These are phyloP conservation scores for Phyllosticta ampelicida DNA, from an alignment of 2,329 filamentous ascomycete species.

Conservation along the genomic window DNA sequence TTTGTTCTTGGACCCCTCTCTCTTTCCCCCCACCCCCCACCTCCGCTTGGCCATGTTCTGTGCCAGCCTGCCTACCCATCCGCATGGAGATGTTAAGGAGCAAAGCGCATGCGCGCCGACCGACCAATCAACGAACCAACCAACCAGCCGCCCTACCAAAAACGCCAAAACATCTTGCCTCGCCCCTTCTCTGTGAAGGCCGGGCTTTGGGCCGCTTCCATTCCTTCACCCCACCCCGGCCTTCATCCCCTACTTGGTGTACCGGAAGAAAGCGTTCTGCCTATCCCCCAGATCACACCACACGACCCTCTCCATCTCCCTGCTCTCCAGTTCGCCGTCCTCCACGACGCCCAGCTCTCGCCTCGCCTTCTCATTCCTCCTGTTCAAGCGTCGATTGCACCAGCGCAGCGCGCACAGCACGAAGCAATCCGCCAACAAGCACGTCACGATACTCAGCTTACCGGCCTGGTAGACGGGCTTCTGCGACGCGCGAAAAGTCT, in stretches of 20 bases:
- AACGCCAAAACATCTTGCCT: too few relatives aligned
- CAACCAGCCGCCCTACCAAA: too few relatives aligned
- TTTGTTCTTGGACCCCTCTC: too few relatives aligned
- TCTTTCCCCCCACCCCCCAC: too few relatives aligned
- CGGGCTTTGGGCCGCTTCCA: too few relatives aligned
- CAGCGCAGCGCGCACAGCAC: conserved; percentile 21
- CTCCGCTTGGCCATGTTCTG: too few relatives aligned
- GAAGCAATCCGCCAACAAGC: conserved; percentile 17
- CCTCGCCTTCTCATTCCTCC: conserved; percentile 16
- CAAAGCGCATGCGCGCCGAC: too few relatives aligned
- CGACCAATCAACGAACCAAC: too few relatives aligned
- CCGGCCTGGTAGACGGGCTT: conserved; percentile 33
- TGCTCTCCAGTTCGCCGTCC: conserved; percentile 15
- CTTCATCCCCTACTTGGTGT: conserved; percentile 17
- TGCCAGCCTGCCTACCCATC: too few relatives aligned
- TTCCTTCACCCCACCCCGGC: too few relatives aligned
- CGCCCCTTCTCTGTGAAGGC: too few relatives aligned
- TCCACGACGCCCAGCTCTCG: conserved; percentile 19
- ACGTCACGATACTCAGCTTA: conserved; percentile 27
- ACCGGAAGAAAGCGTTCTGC: conserved; percentile 23
- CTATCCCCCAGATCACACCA: conserved; percentile 23
- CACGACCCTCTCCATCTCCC: conserved; percentile 19
- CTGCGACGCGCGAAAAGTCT: conserved; percentile 33
- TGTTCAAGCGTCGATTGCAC: conserved; percentile 22
- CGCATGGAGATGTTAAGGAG: too few relatives aligned